phyloP scores from a whole-genome alignment of 805 yeast genomes.

The Yarrowia sp. region DNA sequence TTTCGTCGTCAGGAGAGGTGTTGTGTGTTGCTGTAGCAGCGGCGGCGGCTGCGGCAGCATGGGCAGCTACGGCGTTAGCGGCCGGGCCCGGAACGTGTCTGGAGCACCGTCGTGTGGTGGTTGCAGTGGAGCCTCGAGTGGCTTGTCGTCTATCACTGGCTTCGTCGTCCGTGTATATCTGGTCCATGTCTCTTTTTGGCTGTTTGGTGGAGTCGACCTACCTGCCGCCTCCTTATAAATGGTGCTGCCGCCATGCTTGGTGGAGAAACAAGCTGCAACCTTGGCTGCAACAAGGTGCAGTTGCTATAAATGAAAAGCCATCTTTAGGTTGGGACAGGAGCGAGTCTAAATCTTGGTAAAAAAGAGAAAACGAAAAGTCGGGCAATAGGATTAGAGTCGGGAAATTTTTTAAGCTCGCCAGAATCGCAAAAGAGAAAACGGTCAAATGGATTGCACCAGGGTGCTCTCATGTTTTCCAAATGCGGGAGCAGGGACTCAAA shows the following conservation, averaged over 20 bases:
- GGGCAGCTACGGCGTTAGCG: conserved; percentile 11
- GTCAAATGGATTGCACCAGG: conserved; percentile 15
- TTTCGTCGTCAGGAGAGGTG: conserved; percentile 13
- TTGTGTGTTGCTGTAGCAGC: conserved; percentile 19
- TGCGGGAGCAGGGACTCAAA: background rate
- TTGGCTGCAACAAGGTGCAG: conserved; percentile 36
- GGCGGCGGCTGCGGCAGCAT: conserved; percentile 7
- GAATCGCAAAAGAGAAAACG: conserved; percentile 21
- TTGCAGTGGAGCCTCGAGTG: conserved; percentile 18
- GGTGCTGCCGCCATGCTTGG: conserved; percentile 33
- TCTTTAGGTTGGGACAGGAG: conserved; percentile 31
- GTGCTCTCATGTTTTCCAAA: conserved; percentile 1
- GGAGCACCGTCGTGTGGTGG: conserved; percentile 28
- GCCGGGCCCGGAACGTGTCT: conserved; percentile 17
- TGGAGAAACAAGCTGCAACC: conserved; percentile 36
- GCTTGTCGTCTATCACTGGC: conserved; percentile 36
- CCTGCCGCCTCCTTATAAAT: conserved; percentile 31
- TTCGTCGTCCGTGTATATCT: conserved; percentile 33
- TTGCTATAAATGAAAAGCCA: conserved; percentile 34
- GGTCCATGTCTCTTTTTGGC: conserved; percentile 29
- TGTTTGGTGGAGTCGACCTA: background rate
- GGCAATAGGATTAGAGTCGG: conserved; percentile 11
- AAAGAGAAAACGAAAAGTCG: background rate
- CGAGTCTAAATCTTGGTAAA: background rate
- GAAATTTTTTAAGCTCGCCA: conserved; percentile 28